These are phyloP conservation scores for Pythium plurisporium DNA, from an alignment of 352 stramenopile genomes.

Conservation along the genomic window DNA sequence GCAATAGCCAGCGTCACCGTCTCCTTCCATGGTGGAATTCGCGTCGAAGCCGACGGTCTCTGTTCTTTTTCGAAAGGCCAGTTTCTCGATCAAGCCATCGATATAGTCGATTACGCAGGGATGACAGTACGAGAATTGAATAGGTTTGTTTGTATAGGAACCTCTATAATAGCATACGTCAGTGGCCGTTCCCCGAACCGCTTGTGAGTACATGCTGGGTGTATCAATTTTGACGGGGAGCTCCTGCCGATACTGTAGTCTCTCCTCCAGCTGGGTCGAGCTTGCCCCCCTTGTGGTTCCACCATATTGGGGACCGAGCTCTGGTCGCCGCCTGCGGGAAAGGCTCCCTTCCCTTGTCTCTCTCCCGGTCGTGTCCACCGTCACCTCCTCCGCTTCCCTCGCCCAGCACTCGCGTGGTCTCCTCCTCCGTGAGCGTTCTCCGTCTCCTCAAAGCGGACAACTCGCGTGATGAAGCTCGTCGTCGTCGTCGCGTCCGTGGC, in stretches of 20 bases:
- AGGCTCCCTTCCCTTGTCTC: background rate
- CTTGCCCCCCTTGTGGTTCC: too few relatives aligned
- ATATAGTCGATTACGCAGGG: too few relatives aligned
- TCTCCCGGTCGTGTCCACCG: too few relatives aligned
- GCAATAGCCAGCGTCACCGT: too few relatives aligned
- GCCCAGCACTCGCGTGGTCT: background rate
- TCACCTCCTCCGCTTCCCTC: too few relatives aligned
- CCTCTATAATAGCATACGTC: background rate
- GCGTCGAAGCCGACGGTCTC: too few relatives aligned
- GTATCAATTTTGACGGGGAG: slow-evolving; percentile 3
- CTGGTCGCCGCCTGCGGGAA: background rate
- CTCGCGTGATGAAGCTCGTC: background rate
- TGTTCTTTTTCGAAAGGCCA: too few relatives aligned
- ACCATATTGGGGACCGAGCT: background rate
- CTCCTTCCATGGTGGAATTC: too few relatives aligned
- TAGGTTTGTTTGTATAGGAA: background rate
- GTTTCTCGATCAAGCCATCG: too few relatives aligned
- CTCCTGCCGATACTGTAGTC: too few relatives aligned
- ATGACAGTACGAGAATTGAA: background rate
- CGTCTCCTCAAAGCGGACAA: background rate
- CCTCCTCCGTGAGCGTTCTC: background rate
- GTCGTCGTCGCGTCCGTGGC: background rate
- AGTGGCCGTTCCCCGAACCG: too few relatives aligned
- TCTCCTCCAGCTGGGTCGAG: too few relatives aligned
- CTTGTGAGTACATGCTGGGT: background rate